phyloP scores from a whole-genome alignment of 257 asterid genomes.

The Primulina tabacum region DNA sequence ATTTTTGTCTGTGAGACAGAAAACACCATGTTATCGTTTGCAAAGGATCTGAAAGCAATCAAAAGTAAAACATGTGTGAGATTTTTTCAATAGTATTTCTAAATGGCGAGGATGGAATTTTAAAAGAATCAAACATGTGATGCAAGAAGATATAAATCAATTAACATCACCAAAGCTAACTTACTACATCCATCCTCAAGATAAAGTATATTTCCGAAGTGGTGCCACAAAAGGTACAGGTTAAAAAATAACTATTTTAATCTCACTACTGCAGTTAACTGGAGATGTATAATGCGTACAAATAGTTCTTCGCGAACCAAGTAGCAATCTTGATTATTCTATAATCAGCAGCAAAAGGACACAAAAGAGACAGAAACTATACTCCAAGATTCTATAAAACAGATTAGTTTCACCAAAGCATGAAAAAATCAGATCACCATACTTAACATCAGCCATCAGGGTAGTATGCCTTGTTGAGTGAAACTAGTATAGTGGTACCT shows the following conservation, averaged over 20 bases:
- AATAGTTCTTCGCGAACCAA: not conserved
- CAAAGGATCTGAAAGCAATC: not conserved
- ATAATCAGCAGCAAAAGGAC: not conserved
- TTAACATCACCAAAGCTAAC: not conserved
- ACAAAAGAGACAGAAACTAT: not conserved
- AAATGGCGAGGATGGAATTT: constrained; percentile 3
- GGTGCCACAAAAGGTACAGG: not conserved
- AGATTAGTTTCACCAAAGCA: constrained; percentile 4
- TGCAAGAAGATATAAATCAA: constrained; percentile 4
- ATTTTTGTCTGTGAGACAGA: constrained; percentile 56
- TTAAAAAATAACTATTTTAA: not conserved
- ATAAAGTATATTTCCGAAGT: not conserved
- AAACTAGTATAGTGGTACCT: constrained; percentile 44
- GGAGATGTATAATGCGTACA: not conserved
- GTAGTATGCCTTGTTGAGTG: not conserved
- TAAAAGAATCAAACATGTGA: constrained; percentile 17
- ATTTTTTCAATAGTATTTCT: constrained; percentile 1
- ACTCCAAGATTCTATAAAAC: constrained; percentile 5
- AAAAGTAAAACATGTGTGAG: not conserved
- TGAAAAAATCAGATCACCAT: not conserved
- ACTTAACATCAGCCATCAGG: constrained; percentile 10
- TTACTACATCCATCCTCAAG: not conserved
- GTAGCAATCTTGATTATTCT: not conserved
- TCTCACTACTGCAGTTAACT: not conserved
- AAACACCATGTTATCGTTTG: constrained; percentile 23